Base-by-base conservation (phyloP, 257 asterid species). In the Solanum piurae region DNA sequence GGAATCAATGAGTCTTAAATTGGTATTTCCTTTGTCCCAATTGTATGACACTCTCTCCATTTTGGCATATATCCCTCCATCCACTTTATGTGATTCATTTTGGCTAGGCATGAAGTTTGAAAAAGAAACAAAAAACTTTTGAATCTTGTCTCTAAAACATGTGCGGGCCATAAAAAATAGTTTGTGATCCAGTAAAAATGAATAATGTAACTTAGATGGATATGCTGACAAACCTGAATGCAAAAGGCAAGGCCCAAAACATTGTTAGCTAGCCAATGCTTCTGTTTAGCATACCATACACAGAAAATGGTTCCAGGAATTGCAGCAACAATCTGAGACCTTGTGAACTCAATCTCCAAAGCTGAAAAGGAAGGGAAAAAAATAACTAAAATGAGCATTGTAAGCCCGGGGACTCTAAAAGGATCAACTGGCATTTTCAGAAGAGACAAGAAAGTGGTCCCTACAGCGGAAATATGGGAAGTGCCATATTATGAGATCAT, bases 201-300 rank as follows among this genome's bases (percentile, higher is more conserved):
- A 49, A 44, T 33, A 77, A 25, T 6, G 25, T 25, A 77, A 40
- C 84, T 42, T 42, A 14, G 37, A 42, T 42, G 14, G 66, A 44
- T 79, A 77, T 44, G 89, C 62, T 33, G 62, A 73, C 86, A 68
- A 83, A 97, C 98, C 98, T 96, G 99, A 93, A 97, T 94, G 96
- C 95, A 94, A 92, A 97, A 97, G 40, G 99, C 96, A 72, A 96
- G 98, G 83, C 99, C 99, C 95, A 97, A 91, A 64, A 94, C 92
- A 69, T 97, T 97, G 93, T 96, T 97, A 87, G 99, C 98, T 52
- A 96, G 95, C 99, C 99, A 97, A 89, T 97, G 99, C 95, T 97
- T 97, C 94, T 94, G 89, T 64, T 92, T 91, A 86, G 99, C 99
- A 92, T 97, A 96, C 99, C 99, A 97, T 14, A 92, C 98, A 83